These are phyloP conservation scores for Tolypocladium nubicola DNA, from an alignment of 2,329 filamentous ascomycete species.

Conservation along the genomic window DNA sequence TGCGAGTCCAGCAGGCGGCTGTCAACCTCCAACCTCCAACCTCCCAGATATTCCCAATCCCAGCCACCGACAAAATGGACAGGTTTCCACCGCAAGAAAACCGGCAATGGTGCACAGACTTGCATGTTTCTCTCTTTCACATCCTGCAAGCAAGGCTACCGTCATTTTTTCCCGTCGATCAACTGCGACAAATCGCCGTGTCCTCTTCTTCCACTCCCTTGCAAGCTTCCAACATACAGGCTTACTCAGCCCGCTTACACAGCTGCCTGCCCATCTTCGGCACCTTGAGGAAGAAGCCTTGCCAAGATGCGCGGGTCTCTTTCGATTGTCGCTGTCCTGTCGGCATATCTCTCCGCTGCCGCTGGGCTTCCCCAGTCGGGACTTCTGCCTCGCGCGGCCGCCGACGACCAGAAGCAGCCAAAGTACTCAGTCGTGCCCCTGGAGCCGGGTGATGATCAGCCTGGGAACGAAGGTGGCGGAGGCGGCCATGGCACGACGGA, in stretches of 20 bases:
- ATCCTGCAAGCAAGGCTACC: not conserved
- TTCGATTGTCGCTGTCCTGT: slow-evolving; percentile 18
- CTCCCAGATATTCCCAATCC: not conserved
- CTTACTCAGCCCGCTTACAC: not conserved
- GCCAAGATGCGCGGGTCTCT: slow-evolving; percentile 20
- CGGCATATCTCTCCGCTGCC: slow-evolving; percentile 13
- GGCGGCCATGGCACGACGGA: slow-evolving; percentile 7
- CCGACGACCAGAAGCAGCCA: slow-evolving; percentile 12
- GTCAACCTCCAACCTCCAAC: not conserved
- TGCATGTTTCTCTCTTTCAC: not conserved
- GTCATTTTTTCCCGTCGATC: not conserved
- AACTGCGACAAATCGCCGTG: not conserved
- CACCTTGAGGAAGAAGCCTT: slow-evolving; percentile 6
- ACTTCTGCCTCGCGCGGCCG: slow-evolving; percentile 11
- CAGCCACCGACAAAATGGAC: not conserved
- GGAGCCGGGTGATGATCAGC: slow-evolving; percentile 18
- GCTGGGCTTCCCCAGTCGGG: slow-evolving; percentile 17
- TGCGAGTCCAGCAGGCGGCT: not conserved
- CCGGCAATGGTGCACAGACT: not conserved
- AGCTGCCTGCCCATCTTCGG: not conserved
- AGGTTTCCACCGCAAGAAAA: not conserved
- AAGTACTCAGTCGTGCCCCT: slow-evolving; percentile 28
- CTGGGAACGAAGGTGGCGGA: slow-evolving; percentile 3
- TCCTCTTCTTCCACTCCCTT: not conserved
- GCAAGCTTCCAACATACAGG: not conserved